phyloP scores from a whole-genome alignment of 805 yeast species.

The Candida wancherniae region DNA sequence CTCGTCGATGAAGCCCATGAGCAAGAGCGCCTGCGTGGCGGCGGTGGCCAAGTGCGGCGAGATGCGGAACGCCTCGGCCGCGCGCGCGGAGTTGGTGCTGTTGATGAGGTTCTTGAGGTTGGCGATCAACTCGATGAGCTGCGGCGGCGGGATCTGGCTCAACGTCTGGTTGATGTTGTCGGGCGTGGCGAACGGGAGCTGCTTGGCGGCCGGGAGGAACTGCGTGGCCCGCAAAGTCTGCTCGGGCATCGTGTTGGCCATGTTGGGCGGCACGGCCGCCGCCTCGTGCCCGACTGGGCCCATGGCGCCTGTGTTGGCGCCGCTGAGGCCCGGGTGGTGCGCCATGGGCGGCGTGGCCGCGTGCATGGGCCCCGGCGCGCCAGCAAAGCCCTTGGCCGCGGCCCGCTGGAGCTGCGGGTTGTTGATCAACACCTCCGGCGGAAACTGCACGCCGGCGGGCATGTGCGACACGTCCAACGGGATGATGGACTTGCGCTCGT shows the following conservation, averaged over 20 bases:
- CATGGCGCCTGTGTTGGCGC: constrained; percentile 1
- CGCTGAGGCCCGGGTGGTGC: too few relatives aligned
- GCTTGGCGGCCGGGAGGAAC: constrained; percentile 46
- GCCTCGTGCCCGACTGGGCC: constrained; percentile 1
- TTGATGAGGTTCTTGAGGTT: constrained; percentile 55
- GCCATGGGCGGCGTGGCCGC: too few relatives aligned
- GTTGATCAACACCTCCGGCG: constrained; percentile 38
- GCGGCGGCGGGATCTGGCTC: constrained; percentile 64
- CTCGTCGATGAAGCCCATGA: constrained; percentile 72
- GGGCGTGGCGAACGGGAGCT: constrained; percentile 43
- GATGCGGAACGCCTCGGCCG: constrained; percentile 48
- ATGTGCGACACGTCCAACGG: constrained; percentile 41
- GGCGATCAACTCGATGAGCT: constrained; percentile 62
- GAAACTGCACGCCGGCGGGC: constrained; percentile 56
- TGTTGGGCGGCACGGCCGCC: constrained; percentile 1
- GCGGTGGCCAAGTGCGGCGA: constrained; percentile 58
- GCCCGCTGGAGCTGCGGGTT: constrained; percentile 4
- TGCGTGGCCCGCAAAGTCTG: constrained; percentile 48
- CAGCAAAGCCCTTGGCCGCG: not conserved
- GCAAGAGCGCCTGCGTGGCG: constrained; percentile 66
- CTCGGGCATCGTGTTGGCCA: constrained; percentile 9
- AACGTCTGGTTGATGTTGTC: constrained; percentile 60
- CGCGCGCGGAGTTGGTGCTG: constrained; percentile 47
- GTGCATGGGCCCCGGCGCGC: constrained; percentile 1
- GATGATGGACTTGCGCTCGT: constrained; percentile 39